Evolutionary conservation across 805 yeast genomes (phyloP).

Genomic region (Saccharomyces kudriavzevii): DNA sequence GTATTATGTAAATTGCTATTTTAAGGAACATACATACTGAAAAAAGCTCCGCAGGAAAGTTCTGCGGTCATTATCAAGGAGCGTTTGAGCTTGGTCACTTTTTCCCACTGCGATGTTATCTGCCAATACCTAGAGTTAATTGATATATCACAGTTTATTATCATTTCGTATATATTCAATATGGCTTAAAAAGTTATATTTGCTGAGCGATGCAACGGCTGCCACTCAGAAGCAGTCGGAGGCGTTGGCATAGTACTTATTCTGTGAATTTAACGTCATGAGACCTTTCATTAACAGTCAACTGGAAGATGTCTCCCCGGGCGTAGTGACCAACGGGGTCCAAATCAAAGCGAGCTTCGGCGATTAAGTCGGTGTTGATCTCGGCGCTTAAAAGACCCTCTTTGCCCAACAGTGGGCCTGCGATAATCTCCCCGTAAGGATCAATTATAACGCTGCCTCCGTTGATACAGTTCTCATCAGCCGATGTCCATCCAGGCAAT

Average conservation of each 20-base stretch:
- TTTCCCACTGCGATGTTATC: no score
- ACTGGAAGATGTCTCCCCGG: slow-evolving; percentile 37
- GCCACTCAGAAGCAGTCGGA: background rate
- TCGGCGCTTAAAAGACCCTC: slow-evolving; percentile 37
- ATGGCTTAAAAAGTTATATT: no score
- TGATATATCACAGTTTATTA: no score
- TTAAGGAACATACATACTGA: no score
- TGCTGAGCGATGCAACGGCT: background rate
- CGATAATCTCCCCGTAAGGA: slow-evolving; percentile 38
- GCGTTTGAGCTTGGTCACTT: no score
- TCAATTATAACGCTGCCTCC: slow-evolving; percentile 36
- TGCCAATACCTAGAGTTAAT: no score
- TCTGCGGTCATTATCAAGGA: no score
- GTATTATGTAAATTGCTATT: no score
- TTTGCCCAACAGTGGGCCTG: slow-evolving; percentile 36
- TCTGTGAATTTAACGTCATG: slow-evolving; percentile 12
- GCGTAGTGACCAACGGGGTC: slow-evolving; percentile 40
- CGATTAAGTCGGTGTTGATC: slow-evolving; percentile 32
- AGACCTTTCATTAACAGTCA: slow-evolving; percentile 34
- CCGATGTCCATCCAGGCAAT: slow-evolving; percentile 27
- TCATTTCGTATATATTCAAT: background rate
- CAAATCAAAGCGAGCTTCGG: slow-evolving; percentile 36
- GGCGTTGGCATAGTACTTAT: background rate
- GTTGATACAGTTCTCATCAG: slow-evolving; percentile 30
- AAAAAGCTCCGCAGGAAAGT: no score